phyloP scores from a whole-genome alignment of 2,329 filamentous ascomycete genomes.

The Colletotrichum caudatum region DNA sequence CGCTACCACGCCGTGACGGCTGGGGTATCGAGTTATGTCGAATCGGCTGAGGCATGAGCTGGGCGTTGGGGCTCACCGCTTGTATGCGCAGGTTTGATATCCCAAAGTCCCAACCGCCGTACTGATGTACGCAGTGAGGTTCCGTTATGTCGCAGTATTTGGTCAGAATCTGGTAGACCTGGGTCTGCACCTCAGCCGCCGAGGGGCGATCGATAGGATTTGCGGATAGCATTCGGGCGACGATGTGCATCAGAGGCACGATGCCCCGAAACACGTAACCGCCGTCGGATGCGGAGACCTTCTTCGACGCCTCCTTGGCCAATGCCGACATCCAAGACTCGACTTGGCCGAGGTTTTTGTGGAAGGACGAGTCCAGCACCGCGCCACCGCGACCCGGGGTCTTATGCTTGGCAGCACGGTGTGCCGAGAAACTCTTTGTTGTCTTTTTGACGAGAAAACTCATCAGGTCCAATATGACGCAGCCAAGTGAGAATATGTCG shows the following conservation, averaged over 20 bases:
- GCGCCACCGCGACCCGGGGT: slow-evolving; percentile 68
- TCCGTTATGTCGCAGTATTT: slow-evolving; percentile 61
- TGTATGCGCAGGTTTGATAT: slow-evolving; percentile 45
- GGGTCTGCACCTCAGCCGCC: slow-evolving; percentile 64
- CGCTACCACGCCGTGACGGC: slow-evolving; percentile 39
- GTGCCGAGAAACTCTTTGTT: slow-evolving; percentile 72
- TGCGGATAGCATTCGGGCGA: slow-evolving; percentile 65
- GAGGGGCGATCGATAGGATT: slow-evolving; percentile 65
- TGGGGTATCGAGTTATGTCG: slow-evolving; percentile 40
- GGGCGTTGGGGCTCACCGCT: slow-evolving; percentile 30
- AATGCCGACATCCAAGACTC: slow-evolving; percentile 75
- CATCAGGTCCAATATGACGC: slow-evolving; percentile 78
- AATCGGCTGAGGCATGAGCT: slow-evolving; percentile 29
- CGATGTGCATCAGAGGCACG: slow-evolving; percentile 64
- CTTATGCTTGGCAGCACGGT: slow-evolving; percentile 75
- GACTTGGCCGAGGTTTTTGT: slow-evolving; percentile 76
- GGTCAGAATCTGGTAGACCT: slow-evolving; percentile 65
- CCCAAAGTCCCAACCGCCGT: slow-evolving; percentile 52
- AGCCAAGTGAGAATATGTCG: slow-evolving; percentile 80
- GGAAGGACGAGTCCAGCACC: slow-evolving; percentile 77
- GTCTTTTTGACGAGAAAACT: slow-evolving; percentile 77
- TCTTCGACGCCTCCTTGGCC: slow-evolving; percentile 68
- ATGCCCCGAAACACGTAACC: slow-evolving; percentile 64
- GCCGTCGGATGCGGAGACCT: slow-evolving; percentile 53
- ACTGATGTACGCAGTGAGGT: slow-evolving; percentile 67